A percentile compares a stretch with the other conserved stretches of the same genome.
phyloP scores from a whole-genome alignment of 2,329 filamentous ascomycete species.

The Xylariaceae sp. region DNA sequence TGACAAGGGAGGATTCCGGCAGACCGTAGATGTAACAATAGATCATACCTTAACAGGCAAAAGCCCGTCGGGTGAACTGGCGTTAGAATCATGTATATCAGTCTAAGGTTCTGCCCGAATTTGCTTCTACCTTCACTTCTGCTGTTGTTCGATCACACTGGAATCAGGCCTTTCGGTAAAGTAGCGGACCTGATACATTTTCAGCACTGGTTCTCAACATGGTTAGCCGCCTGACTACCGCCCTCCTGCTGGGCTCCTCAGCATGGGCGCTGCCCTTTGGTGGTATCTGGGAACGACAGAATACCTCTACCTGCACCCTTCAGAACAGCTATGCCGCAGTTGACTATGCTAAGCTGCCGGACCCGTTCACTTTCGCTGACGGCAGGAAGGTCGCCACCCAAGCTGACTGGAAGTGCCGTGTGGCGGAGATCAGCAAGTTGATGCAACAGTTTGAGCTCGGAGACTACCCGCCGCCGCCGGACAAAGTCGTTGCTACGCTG shows the following conservation, averaged over 20 bases:
- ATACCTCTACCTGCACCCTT: conserved; percentile 44
- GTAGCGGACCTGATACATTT: neutral
- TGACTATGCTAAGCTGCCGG: conserved; percentile 48
- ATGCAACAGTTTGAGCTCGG: conserved; percentile 60
- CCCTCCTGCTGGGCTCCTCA: conserved; percentile 43
- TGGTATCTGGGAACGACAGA: conserved; percentile 46
- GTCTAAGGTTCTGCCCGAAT: conserved; percentile 1
- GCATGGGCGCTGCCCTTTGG: conserved; percentile 37
- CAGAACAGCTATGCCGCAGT: conserved; percentile 44
- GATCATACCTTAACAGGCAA: conserved; percentile 16
- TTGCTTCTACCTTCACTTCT: too few relatives aligned
- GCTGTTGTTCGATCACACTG: conserved; percentile 5
- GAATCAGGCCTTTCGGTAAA: conserved; percentile 10
- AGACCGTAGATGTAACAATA: conserved; percentile 5
- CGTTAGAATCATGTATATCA: conserved; percentile 20
- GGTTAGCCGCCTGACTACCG: conserved; percentile 35
- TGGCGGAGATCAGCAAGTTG: conserved; percentile 53
- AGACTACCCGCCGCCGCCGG: conserved; percentile 52
- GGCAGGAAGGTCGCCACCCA: conserved; percentile 52
- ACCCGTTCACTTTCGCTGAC: conserved; percentile 54
- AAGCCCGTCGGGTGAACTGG: conserved; percentile 20
- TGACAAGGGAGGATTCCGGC: conserved; percentile 9
- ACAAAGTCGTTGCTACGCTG: conserved; percentile 52
- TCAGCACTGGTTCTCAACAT: conserved; percentile 27
- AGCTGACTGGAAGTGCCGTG: conserved; percentile 55